Base-by-base conservation (phyloP, 768 basidiomycete genomes). In the Agaricus blazei region DNA sequence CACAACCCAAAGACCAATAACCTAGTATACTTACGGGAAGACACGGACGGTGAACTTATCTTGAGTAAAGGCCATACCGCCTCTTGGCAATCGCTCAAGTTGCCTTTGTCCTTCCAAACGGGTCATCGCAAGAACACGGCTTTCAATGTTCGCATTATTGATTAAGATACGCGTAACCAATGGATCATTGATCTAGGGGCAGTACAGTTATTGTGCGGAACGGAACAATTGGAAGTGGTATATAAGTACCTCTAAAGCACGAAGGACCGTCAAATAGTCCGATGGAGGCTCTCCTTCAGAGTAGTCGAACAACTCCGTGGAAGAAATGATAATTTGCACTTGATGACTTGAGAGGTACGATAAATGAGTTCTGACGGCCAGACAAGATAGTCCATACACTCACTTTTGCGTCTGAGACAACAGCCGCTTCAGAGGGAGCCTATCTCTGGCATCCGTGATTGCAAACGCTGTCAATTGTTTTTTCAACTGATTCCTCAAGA, bases 281-380 rank as follows among this genome's bases (percentile, higher is more conserved):
- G 64, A 64, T 2, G 80, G 77, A 9, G 88, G 86, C 64, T 96
- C 93, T 27, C 93, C 93, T 1, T 61, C 57, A 37, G 76, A 75
- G 62, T 81, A 95, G 64, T 97, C 91, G 65, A 97, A 98, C 40
- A 90, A 60, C 63, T 95, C 93, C 38, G 77, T 83, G 55, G 81
- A 76, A 24, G 81, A 77, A 51, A 88, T 83, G 60, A 90, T 76
- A 57, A 93, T 82, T 5, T 69, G 70, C 24, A 67, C 71, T 24
- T 78, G 67, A 8, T 41, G 54, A 59, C 87, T 89, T 14, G 44
- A 57, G 14, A 28, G 43, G 11, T 50, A 49, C 29, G 9, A 15
- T 49, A 34, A 24, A 45, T 52, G 15, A 37, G 46, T 24, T n/a
- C 15, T 4, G 19, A 19, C 9, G 42, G 36, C 3, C n/a, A 42